Percentiles rank a stretch among this genome's conserved stretches.
Evolutionary conservation across 2,329 filamentous ascomycete genomes (phyloP).

Genomic region (Pezicula carpinea): DNA sequence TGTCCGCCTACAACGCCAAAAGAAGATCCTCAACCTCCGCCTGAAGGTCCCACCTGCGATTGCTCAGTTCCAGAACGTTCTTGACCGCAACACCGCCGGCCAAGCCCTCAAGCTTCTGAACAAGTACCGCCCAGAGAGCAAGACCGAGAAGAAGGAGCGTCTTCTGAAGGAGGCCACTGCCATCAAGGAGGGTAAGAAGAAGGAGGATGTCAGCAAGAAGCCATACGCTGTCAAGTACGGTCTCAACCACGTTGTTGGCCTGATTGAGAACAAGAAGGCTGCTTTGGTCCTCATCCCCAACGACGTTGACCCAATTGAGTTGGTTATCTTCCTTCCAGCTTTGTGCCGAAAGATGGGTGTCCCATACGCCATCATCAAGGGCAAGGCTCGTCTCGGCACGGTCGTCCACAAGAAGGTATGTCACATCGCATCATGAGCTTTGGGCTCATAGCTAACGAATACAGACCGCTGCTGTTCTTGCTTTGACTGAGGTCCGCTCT

Average conservation of each 20-base stretch:
- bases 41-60: slow-evolving; percentile 98
- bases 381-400: slow-evolving; percentile 97
- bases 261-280: slow-evolving; percentile 99
- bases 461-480: slow-evolving; percentile 87
- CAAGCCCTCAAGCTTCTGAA: slow-evolving; percentile 99
- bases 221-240: slow-evolving; percentile 99
- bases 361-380: slow-evolving; percentile 98
- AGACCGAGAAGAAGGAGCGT: slow-evolving; percentile 99
- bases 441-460: slow-evolving; percentile 33
- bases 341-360: slow-evolving; percentile 99
- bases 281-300: slow-evolving; percentile 97
- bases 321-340: slow-evolving; percentile 97
- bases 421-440: slow-evolving; percentile 42
- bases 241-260: slow-evolving; percentile 97
- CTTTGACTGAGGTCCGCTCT: slow-evolving; percentile 90
- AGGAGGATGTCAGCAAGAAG: slow-evolving; percentile 99
- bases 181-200: slow-evolving; percentile 99
- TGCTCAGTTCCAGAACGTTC: slow-evolving; percentile 94
- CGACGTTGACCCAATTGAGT: slow-evolving; percentile 98
- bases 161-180: slow-evolving; percentile 97
- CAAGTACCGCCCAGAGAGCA: slow-evolving; percentile 99
- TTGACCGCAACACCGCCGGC: slow-evolving; percentile 93
- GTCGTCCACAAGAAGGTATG: slow-evolving; percentile 91
- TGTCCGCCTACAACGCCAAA: slow-evolving; percentile 82
- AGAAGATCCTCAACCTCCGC: slow-evolving; percentile 95